Conservation (phyloP, 441 rosid genomes). For the Arabidopsis hybrid region DNA sequence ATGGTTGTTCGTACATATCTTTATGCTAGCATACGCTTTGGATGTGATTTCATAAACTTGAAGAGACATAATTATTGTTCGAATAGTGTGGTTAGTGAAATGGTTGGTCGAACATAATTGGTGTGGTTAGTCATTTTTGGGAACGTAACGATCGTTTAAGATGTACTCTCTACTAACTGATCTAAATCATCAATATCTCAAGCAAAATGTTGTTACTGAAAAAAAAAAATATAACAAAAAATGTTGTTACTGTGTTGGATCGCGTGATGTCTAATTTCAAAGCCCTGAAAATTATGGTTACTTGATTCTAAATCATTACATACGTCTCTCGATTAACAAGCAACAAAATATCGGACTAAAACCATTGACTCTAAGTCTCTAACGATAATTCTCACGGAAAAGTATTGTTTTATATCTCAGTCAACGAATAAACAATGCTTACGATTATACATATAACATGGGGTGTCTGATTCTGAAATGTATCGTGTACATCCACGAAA, state of each 20-base stretch:
- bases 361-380: background rate
- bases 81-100: too few species aligned
- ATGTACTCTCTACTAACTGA: too few species aligned
- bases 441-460: background rate
- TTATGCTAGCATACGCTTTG: background rate
- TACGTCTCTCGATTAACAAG: background rate
- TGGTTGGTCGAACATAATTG: background rate
- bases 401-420: background rate
- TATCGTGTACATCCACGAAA: background rate
- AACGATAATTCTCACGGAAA: background rate
- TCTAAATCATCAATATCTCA: background rate
- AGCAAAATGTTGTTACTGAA: too few species aligned
- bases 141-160: background rate
- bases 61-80: too few species aligned
- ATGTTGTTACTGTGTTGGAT: background rate
- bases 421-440: constrained; percentile 19
- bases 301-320: background rate
- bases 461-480: background rate
- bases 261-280: background rate
- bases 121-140: background rate
- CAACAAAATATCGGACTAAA: background rate
- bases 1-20: background rate
- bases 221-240: too few species aligned
- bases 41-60: background rate
- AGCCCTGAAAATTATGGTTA: background rate